Conservation (phyloP, 768 basidiomycete species). For the Lyophyllum semitale region DNA sequence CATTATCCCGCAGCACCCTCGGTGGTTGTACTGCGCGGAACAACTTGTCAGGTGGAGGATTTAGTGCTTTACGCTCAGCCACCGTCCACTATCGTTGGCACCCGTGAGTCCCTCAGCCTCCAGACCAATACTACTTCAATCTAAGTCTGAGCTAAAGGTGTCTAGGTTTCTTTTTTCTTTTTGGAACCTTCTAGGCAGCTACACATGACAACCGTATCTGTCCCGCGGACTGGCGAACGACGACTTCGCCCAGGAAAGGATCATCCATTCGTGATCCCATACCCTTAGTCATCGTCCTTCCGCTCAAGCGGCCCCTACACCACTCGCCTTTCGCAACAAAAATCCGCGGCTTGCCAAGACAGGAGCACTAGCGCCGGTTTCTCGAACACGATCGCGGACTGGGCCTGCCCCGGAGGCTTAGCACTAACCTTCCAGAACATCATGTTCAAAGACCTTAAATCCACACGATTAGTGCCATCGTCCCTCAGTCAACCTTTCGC, state of each 20-base stretch:
- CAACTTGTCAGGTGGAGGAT: too few relatives aligned
- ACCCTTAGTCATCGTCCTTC: neutral
- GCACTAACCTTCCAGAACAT: neutral
- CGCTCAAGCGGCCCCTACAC: neutral
- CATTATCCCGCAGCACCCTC: constrained; percentile 1
- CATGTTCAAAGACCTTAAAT: constrained; percentile 1
- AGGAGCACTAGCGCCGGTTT: neutral
- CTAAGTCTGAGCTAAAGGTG: too few relatives aligned
- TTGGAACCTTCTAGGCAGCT: neutral
- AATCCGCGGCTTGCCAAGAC: neutral
- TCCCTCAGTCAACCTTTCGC: constrained; percentile 2
- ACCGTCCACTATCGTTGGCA: neutral
- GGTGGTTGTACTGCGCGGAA: too few relatives aligned
- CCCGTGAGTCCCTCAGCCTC: neutral
- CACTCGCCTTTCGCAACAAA: neutral
- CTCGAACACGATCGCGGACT: neutral
- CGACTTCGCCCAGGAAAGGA: neutral
- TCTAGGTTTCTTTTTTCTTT: neutral
- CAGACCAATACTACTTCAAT: neutral
- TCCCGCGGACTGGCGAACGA: neutral
- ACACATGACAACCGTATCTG: neutral
- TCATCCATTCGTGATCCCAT: neutral
- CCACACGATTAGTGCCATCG: neutral
- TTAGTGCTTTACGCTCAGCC: too few relatives aligned
- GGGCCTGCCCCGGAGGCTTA: neutral